phyloP scores from a whole-genome alignment of 2,329 filamentous ascomycete species.

The Paecilomyces fulvus region DNA sequence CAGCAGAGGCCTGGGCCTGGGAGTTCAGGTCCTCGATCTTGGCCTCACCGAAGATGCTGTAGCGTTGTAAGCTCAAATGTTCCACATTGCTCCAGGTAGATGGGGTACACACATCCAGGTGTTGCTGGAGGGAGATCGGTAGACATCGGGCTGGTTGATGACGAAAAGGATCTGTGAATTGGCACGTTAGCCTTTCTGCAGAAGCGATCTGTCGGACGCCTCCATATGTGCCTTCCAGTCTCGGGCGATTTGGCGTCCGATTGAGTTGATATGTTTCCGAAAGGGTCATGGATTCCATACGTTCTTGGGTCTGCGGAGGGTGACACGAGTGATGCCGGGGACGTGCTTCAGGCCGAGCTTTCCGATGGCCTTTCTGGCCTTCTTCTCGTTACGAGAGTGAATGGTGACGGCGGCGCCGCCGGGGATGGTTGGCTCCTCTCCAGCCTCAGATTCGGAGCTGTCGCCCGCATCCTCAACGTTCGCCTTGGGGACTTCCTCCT shows the following conservation, averaged over 20 bases:
- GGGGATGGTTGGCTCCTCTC: constrained; percentile 58
- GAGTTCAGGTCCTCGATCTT: constrained; percentile 99
- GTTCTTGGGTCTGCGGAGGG: constrained; percentile 96
- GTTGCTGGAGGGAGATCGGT: constrained; percentile 98
- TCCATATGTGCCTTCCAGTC: constrained; percentile 2
- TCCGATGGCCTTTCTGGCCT: constrained; percentile 97
- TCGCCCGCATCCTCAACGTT: constrained; percentile 61
- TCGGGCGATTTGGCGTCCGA: neutral
- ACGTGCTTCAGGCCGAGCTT: constrained; percentile 97
- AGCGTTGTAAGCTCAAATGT: constrained; percentile 16
- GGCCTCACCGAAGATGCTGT: constrained; percentile 96
- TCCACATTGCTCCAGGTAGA: constrained; percentile 13
- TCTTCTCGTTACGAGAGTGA: constrained; percentile 99
- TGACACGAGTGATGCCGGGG: constrained; percentile 95
- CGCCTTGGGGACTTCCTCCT: constrained; percentile 76
- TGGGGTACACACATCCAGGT: constrained; percentile 82
- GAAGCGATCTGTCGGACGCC: constrained; percentile 2
- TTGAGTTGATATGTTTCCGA: neutral
- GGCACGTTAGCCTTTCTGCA: constrained; percentile 4
- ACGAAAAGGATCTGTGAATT: constrained; percentile 83
- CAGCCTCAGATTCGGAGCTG: constrained; percentile 43
- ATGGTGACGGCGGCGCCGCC: constrained; percentile 82
- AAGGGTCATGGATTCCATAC: constrained; percentile 48
- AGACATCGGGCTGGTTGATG: constrained; percentile 99
- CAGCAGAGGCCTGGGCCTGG: constrained; percentile 89